Conservation (phyloP, 1,284 basidiomycete species). For the Naganishia cerealis region DNA sequence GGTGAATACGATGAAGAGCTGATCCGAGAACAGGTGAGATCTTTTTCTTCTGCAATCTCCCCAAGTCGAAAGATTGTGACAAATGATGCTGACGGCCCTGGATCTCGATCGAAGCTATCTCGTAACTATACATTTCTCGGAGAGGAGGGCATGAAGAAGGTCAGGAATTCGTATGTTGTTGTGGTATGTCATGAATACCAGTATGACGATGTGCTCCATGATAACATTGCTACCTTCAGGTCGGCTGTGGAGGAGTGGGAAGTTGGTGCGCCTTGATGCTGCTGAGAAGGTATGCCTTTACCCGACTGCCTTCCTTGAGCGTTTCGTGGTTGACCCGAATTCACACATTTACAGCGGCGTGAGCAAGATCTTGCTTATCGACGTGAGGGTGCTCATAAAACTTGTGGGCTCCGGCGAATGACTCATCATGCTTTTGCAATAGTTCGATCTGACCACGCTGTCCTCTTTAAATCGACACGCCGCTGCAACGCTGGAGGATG, state of each 20-base stretch:
- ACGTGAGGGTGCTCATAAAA: conserved; percentile 38
- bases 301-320: background rate
- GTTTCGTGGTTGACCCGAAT: background rate
- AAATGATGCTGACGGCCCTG: background rate
- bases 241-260: conserved; percentile 95
- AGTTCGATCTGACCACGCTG: conserved; percentile 91
- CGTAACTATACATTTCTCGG: conserved; percentile 95
- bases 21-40: conserved; percentile 63
- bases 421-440: conserved; percentile 40
- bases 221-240: conserved; percentile 38
- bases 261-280: conserved; percentile 95
- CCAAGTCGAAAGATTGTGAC: background rate
- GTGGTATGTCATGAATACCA: conserved; percentile 53
- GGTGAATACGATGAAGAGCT: conserved; percentile 70
- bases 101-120: conserved; percentile 65
- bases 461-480: conserved; percentile 93
- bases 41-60: background rate
- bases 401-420: background rate
- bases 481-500: conserved; percentile 83
- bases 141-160: conserved; percentile 78
- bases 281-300: conserved; percentile 59
- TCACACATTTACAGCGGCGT: conserved; percentile 49
- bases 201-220: background rate
- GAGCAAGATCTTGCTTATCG: conserved; percentile 55
- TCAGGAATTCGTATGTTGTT: conserved; percentile 76